Base-by-base conservation (phyloP, 345 rosid species). In the Euphorbia pulcherrima region DNA sequence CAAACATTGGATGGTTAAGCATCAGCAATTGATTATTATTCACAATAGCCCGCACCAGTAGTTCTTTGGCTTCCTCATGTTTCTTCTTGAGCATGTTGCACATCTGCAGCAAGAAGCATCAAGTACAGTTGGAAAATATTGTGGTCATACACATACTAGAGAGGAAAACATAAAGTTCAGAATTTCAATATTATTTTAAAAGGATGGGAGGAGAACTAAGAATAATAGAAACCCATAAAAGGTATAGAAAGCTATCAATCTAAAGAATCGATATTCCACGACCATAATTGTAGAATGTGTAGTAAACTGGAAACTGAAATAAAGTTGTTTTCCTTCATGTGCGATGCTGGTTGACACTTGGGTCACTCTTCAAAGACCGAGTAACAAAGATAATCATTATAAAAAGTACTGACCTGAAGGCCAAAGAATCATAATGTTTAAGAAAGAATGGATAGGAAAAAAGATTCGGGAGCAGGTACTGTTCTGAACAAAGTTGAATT, bases 1-100 rank as follows among this genome's bases (percentile, higher is more conserved):
- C 86, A 24, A 77, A 70, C 60, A 86, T 75, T 72, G 95, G 97
- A 84, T 87, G 97, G 78, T 88, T 88, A 60, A 94, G 97, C 86
- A 94, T 85, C 62, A 89, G 80, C 8, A 89, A 80, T 56, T 82
- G 83, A 73, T 84, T 89, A 84, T 84, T 94, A 80, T 82, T 88
- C 76, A 94, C 90, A 55, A 89, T 56, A 55, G 97, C 88, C 64
- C 89, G 90, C 77, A 94, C 96, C 80, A 88, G 62, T 67, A 88
- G 2, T 76, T 91, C 93, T 80, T 88, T 91, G 53, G 90, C 96
- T 81, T 91, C 93, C 75, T 89, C 97, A 2, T 86, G 80, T 79
- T 85, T 91, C 86, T 91, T 89, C 82, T 72, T 87, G 74, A 94
- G 84, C 83, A 79, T 83, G 85, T 76, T 83, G 82, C 89, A 83